Evolutionary conservation across 1,284 basidiomycete species (phyloP).

Genomic region (Apiotrichum akiyoshidainum): DNA sequence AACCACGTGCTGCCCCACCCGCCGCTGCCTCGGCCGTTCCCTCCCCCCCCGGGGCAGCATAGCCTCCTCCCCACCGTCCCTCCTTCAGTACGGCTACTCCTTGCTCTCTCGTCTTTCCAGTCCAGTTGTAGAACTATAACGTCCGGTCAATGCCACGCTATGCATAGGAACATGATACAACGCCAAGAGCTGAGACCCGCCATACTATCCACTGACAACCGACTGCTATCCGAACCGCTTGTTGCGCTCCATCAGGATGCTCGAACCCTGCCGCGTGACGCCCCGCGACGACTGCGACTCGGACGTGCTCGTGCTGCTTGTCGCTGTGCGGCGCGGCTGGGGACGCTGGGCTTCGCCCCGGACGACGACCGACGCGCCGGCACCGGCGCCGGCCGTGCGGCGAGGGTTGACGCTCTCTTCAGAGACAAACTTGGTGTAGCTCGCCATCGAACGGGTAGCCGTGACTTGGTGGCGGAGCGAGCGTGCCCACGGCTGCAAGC

Average conservation of each 20-base stretch:
- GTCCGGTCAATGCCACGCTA: neutral
- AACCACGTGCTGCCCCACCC: neutral
- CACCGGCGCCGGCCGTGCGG: constrained; percentile 18
- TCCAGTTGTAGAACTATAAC: neutral
- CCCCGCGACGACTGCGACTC: neutral
- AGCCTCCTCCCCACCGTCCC: no score
- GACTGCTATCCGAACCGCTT: neutral
- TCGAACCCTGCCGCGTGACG: neutral
- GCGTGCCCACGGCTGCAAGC: neutral
- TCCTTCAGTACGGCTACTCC: no score
- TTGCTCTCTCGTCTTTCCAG: neutral
- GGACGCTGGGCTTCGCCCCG: no score
- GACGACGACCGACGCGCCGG: constrained; percentile 30
- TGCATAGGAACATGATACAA: neutral
- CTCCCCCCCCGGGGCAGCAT: no score
- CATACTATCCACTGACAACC: neutral
- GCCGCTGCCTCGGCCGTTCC: no score
- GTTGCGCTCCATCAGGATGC: neutral
- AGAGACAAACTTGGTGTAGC: constrained; percentile 25
- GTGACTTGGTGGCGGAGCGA: no score
- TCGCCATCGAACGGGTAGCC: constrained; percentile 12
- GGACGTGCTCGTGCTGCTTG: no score
- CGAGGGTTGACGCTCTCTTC: constrained; percentile 32
- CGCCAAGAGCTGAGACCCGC: neutral
- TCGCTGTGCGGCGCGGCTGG: no score